Evolutionary conservation across 192 early-diverging fungal species (phyloP).

Genomic region (Podila epicladia): DNA sequence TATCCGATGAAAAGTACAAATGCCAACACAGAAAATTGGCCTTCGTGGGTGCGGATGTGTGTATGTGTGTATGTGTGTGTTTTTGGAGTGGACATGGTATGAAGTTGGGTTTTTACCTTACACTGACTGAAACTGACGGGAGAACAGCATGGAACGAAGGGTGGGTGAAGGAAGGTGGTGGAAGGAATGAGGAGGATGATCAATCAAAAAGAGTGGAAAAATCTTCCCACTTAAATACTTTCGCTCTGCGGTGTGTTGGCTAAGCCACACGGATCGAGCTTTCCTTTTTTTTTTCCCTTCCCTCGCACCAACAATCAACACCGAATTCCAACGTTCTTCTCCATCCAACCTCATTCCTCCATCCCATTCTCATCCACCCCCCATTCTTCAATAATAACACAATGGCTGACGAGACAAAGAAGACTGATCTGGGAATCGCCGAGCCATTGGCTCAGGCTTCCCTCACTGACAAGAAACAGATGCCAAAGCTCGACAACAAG

Average conservation of each 20-base stretch:
- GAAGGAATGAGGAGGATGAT: slow-evolving; percentile 1
- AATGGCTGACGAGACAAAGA: slow-evolving; percentile 26
- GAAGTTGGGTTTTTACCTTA: not conserved
- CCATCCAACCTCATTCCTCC: not conserved
- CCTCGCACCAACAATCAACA: not conserved
- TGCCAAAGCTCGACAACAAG: not conserved
- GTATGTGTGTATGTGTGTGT: not conserved
- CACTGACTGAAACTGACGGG: no score
- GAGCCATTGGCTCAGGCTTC: slow-evolving; percentile 17
- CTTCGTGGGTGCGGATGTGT: slow-evolving; percentile 55
- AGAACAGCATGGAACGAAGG: not conserved
- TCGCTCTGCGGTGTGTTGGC: not conserved
- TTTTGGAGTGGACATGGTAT: not conserved
- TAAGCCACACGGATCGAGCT: slow-evolving; percentile 2
- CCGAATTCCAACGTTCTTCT: not conserved
- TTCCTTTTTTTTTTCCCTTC: not conserved
- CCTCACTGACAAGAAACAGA: slow-evolving; percentile 26
- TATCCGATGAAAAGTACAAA: slow-evolving; percentile 56
- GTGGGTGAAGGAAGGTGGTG: slow-evolving; percentile 1
- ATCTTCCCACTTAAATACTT: slow-evolving; percentile 1
- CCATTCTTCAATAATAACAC: not conserved
- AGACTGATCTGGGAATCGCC: slow-evolving; percentile 32
- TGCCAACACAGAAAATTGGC: slow-evolving; percentile 52
- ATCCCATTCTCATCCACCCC: not conserved
- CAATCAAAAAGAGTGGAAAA: not conserved